Conservation (phyloP, 257 asterid species). For the Primulina eburnea region DNA sequence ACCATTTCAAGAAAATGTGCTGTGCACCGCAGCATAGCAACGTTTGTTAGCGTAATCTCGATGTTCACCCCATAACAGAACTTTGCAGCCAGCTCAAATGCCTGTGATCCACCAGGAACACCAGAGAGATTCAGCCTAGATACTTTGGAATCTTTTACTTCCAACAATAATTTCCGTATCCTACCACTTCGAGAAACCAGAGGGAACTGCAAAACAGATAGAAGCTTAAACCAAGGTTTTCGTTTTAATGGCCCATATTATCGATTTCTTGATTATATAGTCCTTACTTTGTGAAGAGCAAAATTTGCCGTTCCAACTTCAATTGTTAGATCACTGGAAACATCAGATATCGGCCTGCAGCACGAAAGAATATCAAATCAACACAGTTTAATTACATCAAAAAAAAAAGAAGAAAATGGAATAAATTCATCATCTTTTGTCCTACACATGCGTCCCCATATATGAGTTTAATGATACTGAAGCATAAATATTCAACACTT, state of each 20-base stretch:
- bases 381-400: background rate
- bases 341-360: conserved; percentile 97
- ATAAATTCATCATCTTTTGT: conserved; percentile 19
- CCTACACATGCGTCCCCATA: conserved; percentile 35
- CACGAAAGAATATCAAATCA: conserved; percentile 1
- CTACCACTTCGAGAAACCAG: conserved; percentile 65
- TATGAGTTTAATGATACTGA: conserved; percentile 5
- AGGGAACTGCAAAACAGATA: conserved; percentile 46
- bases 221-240: background rate
- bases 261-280: background rate
- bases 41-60: conserved; percentile 56
- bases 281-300: conserved; percentile 85
- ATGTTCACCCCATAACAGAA: conserved; percentile 73
- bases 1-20: conserved; percentile 67
- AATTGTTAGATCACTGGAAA: conserved; percentile 88
- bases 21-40: conserved; percentile 57
- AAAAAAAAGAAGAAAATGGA: background rate
- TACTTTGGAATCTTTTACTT: conserved; percentile 41
- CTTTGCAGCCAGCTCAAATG: conserved; percentile 67
- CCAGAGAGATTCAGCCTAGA: conserved; percentile 45
- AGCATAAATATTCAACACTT: background rate
- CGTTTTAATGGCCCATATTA: background rate
- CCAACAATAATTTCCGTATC: conserved; percentile 56
- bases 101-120: conserved; percentile 62
- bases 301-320: conserved; percentile 77